These are phyloP conservation scores for Penstemon eatonii DNA, from an alignment of 257 asterid genomes.

Conservation along the genomic window DNA sequence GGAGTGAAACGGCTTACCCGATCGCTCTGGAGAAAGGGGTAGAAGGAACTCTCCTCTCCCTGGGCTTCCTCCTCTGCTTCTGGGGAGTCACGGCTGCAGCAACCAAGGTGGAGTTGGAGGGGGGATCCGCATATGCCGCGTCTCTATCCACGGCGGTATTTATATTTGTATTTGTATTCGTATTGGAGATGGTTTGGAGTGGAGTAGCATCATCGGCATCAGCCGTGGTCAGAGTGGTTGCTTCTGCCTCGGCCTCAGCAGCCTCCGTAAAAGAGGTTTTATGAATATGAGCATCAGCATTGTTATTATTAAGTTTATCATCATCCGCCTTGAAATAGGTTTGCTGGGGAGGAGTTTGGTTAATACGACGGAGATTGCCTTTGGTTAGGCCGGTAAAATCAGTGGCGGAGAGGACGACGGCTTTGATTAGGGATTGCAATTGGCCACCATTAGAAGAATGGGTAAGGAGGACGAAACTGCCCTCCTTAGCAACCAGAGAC, in stretches of 20 bases:
- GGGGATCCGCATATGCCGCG: background rate
- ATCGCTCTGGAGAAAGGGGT: conserved; percentile 89
- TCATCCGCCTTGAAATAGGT: background rate
- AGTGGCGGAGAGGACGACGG: conserved; percentile 65
- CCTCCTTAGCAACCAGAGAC: conserved; percentile 76
- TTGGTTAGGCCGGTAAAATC: conserved; percentile 71
- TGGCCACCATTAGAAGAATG: conserved; percentile 17
- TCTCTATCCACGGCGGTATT: background rate
- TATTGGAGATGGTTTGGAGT: background rate
- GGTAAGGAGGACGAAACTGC: background rate
- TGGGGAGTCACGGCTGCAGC: conserved; percentile 11
- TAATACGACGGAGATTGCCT: conserved; percentile 54
- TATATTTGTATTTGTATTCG: background rate
- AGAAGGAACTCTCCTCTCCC: conserved; percentile 94
- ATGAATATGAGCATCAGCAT: conserved; percentile 9
- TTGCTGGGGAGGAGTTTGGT: conserved; percentile 12
- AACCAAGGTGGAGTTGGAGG: conserved; percentile 25
- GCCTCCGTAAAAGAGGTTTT: conserved; percentile 34
- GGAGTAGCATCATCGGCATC: conserved; percentile 14
- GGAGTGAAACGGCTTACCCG: conserved; percentile 46
- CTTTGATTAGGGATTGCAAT: conserved; percentile 49
- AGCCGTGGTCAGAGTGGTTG: background rate
- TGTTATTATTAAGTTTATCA: background rate
- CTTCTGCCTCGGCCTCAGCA: background rate
- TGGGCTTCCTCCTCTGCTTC: conserved; percentile 57